Evolutionary conservation across 768 basidiomycete species (phyloP), one percentile per base, ranked within the genome.

Genomic region (Kwoniella mangroviensis): DNA sequence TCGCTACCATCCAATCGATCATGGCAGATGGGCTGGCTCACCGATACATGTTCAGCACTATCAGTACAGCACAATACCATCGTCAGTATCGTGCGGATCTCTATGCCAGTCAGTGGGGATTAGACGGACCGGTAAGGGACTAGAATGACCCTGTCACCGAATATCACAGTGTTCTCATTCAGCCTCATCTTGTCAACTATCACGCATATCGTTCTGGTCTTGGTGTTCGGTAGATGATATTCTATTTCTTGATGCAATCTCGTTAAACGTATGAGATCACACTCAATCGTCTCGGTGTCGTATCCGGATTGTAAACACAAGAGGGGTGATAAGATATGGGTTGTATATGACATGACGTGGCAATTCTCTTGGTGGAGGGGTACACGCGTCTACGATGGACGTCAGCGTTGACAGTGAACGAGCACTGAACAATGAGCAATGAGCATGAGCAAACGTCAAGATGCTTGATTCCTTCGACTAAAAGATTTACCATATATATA

Each of bases 101-200:
- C 85, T 86, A 70, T 24, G 43, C n/a, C 13, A 43, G 69, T 22
- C 22, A 84, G 85, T 73, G 69, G 86, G 82, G 82, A 88, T 87
- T 53, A 7, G 34, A 70, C 86, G 54, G 83, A 88, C 82, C 87
- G 86, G 81, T 96, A 96, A 5, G 93, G 94, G 0, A 94, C 90
- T 11, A 98, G 86, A 22, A 94, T 86, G 28, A 92, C 87, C 22
- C 87, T 87, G 11, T 85, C 77, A 4, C 90, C 92, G 15, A 89
- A 84, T 28, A 98, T 85, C 11, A 89, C 86, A 0, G 87, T 90
- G 59, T 87, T 81, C 67, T 87, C 85, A 84, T 93, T 93, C 63
- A 87, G 84, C 66, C 85, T 86, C 92, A 93, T 93, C 52, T 19
- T 53, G 19, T 21, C 13, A 13, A 22, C 13, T 51, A 17, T 15